A percentile compares a stretch with the other conserved stretches of the same genome.
Conservation (phyloP, 768 basidiomycete species). For the Hydnomerulius pinastri region DNA sequence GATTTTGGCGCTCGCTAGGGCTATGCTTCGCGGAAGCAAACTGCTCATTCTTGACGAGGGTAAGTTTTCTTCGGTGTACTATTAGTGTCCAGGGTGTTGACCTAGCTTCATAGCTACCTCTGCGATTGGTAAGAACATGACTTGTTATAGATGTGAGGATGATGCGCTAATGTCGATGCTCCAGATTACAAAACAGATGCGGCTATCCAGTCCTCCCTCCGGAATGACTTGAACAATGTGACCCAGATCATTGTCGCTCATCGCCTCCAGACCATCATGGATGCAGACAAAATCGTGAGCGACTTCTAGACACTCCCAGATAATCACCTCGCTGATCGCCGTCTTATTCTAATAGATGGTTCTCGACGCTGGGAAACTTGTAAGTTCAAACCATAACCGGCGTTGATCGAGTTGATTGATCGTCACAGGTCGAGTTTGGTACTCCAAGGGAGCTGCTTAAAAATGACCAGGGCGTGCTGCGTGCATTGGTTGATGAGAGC, state of each 20-base stretch:
- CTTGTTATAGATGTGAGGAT: background rate
- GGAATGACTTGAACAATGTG: conserved; percentile 44
- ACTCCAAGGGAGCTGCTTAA: conserved; percentile 50
- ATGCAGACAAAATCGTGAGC: conserved; percentile 58
- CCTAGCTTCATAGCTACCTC: conserved; percentile 39
- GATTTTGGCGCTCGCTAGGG: conserved; percentile 59
- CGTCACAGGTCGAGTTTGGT: conserved; percentile 48
- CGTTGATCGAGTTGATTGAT: conserved; percentile 14
- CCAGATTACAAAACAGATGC: conserved; percentile 59
- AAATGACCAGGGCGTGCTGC: conserved; percentile 52
- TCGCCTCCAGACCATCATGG: conserved; percentile 59
- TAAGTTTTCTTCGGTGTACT: conserved; percentile 11
- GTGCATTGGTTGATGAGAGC: conserved; percentile 58
- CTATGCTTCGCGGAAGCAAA: conserved; percentile 58
- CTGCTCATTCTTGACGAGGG: conserved; percentile 61
- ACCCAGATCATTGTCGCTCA: conserved; percentile 64
- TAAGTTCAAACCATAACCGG: conserved; percentile 20
- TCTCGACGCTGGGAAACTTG: conserved; percentile 42
- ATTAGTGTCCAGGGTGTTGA: background rate
- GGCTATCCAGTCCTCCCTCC: conserved; percentile 56
- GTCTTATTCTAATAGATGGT: conserved; percentile 38
- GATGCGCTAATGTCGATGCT: background rate
- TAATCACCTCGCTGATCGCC: background rate
- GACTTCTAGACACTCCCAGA: background rate
- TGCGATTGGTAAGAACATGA: conserved; percentile 39